Evolutionary conservation across 2,329 filamentous ascomycete genomes (phyloP).

Genomic region (Neurospora sp.): DNA sequence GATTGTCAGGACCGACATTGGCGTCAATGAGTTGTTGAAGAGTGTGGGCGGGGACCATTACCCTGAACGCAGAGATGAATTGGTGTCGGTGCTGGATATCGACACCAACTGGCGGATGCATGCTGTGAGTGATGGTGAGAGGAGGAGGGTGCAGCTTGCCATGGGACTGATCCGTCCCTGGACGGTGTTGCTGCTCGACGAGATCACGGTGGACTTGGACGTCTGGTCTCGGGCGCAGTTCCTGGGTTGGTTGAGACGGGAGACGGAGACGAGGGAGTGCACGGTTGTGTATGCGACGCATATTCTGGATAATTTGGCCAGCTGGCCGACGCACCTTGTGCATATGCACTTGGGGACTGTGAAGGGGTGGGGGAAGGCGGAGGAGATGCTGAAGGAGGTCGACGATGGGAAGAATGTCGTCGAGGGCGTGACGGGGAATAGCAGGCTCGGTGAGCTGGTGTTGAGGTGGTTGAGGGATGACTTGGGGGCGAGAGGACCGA

Average conservation of each 20-base stretch:
- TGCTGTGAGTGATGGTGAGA: slow-evolving; percentile 85
- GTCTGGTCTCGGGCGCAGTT: slow-evolving; percentile 79
- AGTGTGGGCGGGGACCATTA: slow-evolving; percentile 83
- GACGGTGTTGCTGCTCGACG: slow-evolving; percentile 83
- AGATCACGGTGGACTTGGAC: slow-evolving; percentile 95
- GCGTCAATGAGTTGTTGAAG: slow-evolving; percentile 73
- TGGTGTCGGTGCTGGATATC: slow-evolving; percentile 82
- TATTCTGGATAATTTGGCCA: slow-evolving; percentile 87
- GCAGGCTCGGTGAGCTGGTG: slow-evolving; percentile 76
- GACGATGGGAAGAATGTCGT: slow-evolving; percentile 27
- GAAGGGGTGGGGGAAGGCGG: slow-evolving; percentile 74
- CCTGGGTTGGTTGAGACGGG: slow-evolving; percentile 71
- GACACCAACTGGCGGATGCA: slow-evolving; percentile 93
- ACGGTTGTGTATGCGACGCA: slow-evolving; percentile 97
- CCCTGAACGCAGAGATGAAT: slow-evolving; percentile 72
- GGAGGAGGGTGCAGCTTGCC: slow-evolving; percentile 82
- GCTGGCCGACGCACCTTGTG: slow-evolving; percentile 91
- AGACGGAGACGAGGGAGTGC: slow-evolving; percentile 73
- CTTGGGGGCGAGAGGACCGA: slow-evolving; percentile 66
- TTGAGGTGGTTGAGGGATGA: slow-evolving; percentile 80
- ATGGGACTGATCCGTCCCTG: slow-evolving; percentile 93
- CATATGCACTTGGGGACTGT: slow-evolving; percentile 89
- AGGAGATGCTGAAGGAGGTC: slow-evolving; percentile 53
- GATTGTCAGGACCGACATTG: slow-evolving; percentile 91
- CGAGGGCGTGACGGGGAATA: slow-evolving; percentile 54